Conservation (phyloP, 2,329 filamentous ascomycete genomes). For the Leptographium flavum region DNA sequence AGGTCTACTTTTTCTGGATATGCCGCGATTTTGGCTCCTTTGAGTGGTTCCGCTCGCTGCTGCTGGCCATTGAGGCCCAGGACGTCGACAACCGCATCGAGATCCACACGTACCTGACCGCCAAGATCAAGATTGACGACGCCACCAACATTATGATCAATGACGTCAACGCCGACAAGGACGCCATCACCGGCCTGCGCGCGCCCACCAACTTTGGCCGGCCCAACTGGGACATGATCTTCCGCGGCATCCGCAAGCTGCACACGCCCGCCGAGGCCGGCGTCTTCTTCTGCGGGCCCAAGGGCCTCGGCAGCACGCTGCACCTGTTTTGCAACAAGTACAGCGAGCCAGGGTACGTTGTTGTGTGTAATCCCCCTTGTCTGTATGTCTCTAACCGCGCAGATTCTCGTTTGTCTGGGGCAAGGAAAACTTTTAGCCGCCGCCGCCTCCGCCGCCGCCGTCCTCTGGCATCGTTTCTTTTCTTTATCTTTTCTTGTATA, state of each 20-base stretch:
- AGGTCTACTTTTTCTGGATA: slow-evolving; percentile 90
- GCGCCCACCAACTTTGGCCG: slow-evolving; percentile 76
- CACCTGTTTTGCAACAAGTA: slow-evolving; percentile 84
- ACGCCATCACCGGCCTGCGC: slow-evolving; percentile 69
- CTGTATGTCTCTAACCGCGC: slow-evolving; percentile 14
- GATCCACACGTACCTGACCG: slow-evolving; percentile 79
- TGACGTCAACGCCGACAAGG: slow-evolving; percentile 69
- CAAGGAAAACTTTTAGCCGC: slow-evolving; percentile 52
- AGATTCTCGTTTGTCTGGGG: slow-evolving; percentile 55
- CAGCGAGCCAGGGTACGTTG: slow-evolving; percentile 60
- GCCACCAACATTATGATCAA: slow-evolving; percentile 91
- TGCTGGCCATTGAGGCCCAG: slow-evolving; percentile 75
- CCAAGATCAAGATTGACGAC: slow-evolving; percentile 74
- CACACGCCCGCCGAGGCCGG: slow-evolving; percentile 59
- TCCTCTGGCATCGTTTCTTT: neutral
- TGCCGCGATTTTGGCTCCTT: slow-evolving; percentile 79
- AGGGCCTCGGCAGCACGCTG: slow-evolving; percentile 59
- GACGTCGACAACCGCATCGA: slow-evolving; percentile 75
- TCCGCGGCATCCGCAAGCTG: slow-evolving; percentile 68
- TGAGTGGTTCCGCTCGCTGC: slow-evolving; percentile 76
- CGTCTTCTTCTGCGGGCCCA: slow-evolving; percentile 78
- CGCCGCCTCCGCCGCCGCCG: neutral
- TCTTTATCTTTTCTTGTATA: neutral
- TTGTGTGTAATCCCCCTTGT: slow-evolving; percentile 11
- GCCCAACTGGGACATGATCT: slow-evolving; percentile 86